Evolutionary conservation across 2,329 filamentous ascomycete genomes (phyloP), one percentile per base, ranked within the genome.

Genomic region (Hypoxylon sp.): DNA sequence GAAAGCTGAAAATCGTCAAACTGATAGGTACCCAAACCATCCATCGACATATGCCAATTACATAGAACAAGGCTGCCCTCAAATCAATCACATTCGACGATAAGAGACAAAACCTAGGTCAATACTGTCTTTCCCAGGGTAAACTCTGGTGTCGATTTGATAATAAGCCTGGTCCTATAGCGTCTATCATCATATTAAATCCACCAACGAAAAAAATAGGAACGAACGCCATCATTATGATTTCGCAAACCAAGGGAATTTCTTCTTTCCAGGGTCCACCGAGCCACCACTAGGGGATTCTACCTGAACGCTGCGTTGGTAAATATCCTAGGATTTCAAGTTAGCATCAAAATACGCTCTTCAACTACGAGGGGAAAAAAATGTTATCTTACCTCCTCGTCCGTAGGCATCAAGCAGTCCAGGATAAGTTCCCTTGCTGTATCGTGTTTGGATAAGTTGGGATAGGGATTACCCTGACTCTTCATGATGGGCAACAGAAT

Each of bases 401-500:
- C 94, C 61, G 90, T 91, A 48, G 90, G 86, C 82, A 98, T 91
- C 75, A 90, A 90, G 73, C 92, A 92, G 75, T 97, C 93, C 71
- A 98, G 81, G 62, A 98, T 89, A 75, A 97, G 80, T 74, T 92
- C 90, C 74, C 90, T 86, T 3, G 92, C 88, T 59, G 87, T 85
- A 66, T 95, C 91, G 74, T 92, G 90, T 74, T 86, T 90, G 35
- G 84, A 83, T 69, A 95, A 83, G 69, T 90, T 91, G 26, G 89
- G 88, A 74, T 98, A 98, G 4, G 94, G 90, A 53, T 90, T 90
- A 59, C 92, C 92, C 80, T 98, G 94, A 75, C 95, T 97, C 81
- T 91, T 92, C 87, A 98, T 97, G 60, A 99, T 90, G 1, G 93
- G 92, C 66, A 98, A 85, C 59, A 98, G 87, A 4, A 98, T 92